Base-by-base conservation (phyloP, 2,329 filamentous ascomycete species). In the Fusarium sacchari region DNA sequence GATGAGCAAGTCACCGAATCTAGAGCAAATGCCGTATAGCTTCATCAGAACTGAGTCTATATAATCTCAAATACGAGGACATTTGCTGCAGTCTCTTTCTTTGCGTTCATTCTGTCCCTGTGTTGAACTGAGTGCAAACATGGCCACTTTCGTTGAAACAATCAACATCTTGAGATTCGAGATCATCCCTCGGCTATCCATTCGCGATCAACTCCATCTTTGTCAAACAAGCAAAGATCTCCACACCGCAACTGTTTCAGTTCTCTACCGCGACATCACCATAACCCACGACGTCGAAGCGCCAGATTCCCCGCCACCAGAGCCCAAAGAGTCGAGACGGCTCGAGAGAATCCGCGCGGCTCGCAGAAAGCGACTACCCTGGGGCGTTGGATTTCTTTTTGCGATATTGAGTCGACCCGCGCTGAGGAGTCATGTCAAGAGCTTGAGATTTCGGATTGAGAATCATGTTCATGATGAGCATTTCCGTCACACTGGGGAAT, bases 171-270 rank as follows among this genome's bases (percentile, higher is more conserved):
- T 39, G 34, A 26, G 40, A 44, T 65, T 66, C n/a, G 26, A 40
- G 60, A 66, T 66, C 47, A 46, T 65, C 34, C 28, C 39, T 66
- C 60, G 47, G 63, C 7, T 66, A 65, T 66, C 60, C 46, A 24
- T 34, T 56, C 60, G 42, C 37, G 47, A 66, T 65, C 47, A 66
- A 53, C 63, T 65, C 46, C 62, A 53, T 65, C 26, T 28, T 47
- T 66, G 60, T 47, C 63, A 65, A 52, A 57, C 60, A 40, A 44
- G 53, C 47, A 66, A 46, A 66, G 34, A 42, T 37, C 28, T 65
- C 60, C 63, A 65, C 47, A 53, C 53, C 24, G 34, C 40, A 57
- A 42, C 60, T 24, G 40, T 56, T 34, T 52, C 34, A 39, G 52
- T 47, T 26, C 36, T 24, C 24, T 43, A 44, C 46, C 59, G 62